Conservation (phyloP, 169 alveolate species). For the Plasmodium yoelii region DNA sequence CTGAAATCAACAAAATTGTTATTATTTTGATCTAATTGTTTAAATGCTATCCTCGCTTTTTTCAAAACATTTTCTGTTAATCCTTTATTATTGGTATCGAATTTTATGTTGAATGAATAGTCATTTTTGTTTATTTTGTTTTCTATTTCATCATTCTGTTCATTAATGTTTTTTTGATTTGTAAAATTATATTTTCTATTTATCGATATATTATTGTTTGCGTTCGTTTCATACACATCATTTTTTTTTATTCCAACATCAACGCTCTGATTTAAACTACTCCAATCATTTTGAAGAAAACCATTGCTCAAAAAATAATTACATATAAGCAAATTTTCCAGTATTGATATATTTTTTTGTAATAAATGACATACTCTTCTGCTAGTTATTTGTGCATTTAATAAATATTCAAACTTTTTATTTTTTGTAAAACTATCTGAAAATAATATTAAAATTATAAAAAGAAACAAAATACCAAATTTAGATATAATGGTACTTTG, state of each 20-base stretch:
- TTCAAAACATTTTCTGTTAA: constrained; percentile 15
- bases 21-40: constrained; percentile 27
- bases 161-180: not conserved
- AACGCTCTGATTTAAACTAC: not conserved
- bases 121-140: not conserved
- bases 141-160: not conserved
- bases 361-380: constrained; percentile 15
- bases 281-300: constrained; percentile 34
- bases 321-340: constrained; percentile 4
- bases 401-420: not conserved
- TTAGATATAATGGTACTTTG: not conserved
- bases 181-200: not conserved
- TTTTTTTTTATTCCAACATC: not conserved
- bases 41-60: constrained; percentile 26
- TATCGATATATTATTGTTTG: not conserved
- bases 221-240: no score
- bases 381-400: constrained; percentile 5
- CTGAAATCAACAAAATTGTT: constrained; percentile 27
- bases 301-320: not conserved
- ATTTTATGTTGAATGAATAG: not conserved
- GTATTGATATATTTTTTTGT: constrained; percentile 8
- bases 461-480: not conserved
- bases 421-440: constrained; percentile 14
- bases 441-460: constrained; percentile 3
- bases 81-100: constrained; percentile 57